These are phyloP conservation scores for Globisporangium orthogonon DNA, from an alignment of 352 stramenopile species.

Conservation along the genomic window DNA sequence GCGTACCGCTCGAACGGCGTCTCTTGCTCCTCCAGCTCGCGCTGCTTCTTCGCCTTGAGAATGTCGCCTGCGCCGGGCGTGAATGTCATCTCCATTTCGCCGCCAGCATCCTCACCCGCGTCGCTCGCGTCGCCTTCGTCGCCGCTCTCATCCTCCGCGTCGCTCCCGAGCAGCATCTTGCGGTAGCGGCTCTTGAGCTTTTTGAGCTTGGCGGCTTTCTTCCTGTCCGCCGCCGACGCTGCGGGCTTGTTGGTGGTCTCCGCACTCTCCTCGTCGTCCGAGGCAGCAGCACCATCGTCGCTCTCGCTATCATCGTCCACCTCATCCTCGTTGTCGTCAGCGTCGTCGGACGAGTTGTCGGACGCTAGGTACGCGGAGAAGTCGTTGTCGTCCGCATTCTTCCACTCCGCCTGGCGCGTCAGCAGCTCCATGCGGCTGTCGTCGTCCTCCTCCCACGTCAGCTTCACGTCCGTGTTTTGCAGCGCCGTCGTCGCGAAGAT, in stretches of 20 bases:
- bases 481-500: constrained; percentile 93
- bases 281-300: constrained; percentile 19
- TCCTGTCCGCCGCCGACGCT: constrained; percentile 21
- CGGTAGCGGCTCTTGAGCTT: constrained; percentile 78
- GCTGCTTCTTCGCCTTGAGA: constrained; percentile 68
- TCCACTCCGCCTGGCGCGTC: constrained; percentile 70
- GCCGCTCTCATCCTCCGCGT: constrained; percentile 54
- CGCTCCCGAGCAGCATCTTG: constrained; percentile 69
- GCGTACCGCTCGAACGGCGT: constrained; percentile 81
- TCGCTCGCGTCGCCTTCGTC: constrained; percentile 17
- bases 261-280: background rate
- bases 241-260: constrained; percentile 5
- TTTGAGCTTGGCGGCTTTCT: constrained; percentile 65
- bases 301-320: constrained; percentile 34
- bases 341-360: constrained; percentile 48
- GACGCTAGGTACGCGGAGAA: constrained; percentile 93
- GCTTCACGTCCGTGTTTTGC: constrained; percentile 90
- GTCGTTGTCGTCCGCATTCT: constrained; percentile 88
- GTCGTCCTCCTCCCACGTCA: constrained; percentile 96
- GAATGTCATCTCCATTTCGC: constrained; percentile 85
- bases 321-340: constrained; percentile 23
- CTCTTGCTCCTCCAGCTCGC: constrained; percentile 69
- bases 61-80: constrained; percentile 60
- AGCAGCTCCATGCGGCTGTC: constrained; percentile 84
- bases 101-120: constrained; percentile 18